Conservation (phyloP, 805 yeast species). For the Schizosaccharomyces osmophilus region DNA sequence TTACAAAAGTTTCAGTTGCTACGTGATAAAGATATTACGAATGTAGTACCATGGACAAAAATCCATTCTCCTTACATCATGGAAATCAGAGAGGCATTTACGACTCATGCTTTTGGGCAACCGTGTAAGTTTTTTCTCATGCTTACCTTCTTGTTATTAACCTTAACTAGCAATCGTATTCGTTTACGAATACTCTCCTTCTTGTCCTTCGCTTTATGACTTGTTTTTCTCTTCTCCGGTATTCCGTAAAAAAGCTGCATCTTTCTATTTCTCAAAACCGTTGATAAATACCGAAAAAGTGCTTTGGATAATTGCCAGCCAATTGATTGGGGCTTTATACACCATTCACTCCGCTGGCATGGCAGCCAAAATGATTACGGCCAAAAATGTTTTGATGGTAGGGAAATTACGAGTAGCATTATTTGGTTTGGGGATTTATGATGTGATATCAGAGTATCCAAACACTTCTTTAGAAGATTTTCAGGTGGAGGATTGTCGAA, state of each 20-base stretch:
- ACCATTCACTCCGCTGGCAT: neutral
- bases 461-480: neutral
- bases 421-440: neutral
- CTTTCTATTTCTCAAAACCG: neutral
- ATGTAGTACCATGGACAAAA: neutral
- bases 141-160: neutral
- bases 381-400: conserved; percentile 56
- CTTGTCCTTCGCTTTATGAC: neutral
- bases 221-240: neutral
- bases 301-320: neutral
- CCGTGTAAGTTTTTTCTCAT: neutral
- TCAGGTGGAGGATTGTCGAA: neutral
- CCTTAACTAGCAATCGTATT: neutral
- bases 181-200: neutral
- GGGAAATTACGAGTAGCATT: neutral
- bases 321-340: neutral
- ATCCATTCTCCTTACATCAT: neutral
- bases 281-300: neutral
- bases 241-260: neutral
- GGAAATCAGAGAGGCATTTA: neutral
- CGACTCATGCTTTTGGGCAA: neutral
- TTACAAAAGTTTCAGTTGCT: neutral
- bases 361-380: neutral
- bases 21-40: neutral
- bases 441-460: neutral